Evolutionary conservation across 768 basidiomycete genomes (phyloP), one percentile per base, ranked within the genome.

Genomic region (Hebeloma cylindrosporum): DNA sequence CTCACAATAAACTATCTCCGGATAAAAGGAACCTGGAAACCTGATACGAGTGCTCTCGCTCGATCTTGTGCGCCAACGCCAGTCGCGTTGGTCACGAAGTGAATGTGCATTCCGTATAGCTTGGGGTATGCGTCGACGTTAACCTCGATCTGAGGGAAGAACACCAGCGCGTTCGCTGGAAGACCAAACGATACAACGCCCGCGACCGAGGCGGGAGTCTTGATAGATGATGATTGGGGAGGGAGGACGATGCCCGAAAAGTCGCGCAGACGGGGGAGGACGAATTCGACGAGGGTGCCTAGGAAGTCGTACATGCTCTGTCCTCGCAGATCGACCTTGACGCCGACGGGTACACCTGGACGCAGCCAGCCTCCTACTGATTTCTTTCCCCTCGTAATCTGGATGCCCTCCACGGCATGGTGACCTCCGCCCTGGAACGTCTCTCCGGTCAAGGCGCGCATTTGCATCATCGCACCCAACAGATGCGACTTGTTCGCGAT

Each of bases 81-180:
- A 33, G 74, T 72, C 4, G 89, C 88, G 60, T 87, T 92, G 16
- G 95, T 97, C 45, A 93, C 75, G 61, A 95, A 93, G 62, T 94
- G 89, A 27, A 99, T 83, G 60, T 97, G 89, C 80, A 99, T 90
- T 14, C 95, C 95, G 58, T 85, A 85, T 34, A 80, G 62, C 52
- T 79, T 80, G 4, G 93, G 91, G 62, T 97, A 99, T 21, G 88
- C 68, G 59, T 97, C 94, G 31, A 87, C 65, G 62, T 96, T 96
- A 64, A 93, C 85, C 69, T 98, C 95, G 45, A 98, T 87, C 68
- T 95, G 90, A 1, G 95, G 95, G 73, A 97, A 99, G 56, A 94
- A 76, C 5, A 77, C 82, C 78, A 99, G 85, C 0, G 94, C 92
- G 3, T 72, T 67, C 1, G 91, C 83, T 0, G 87, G 81, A 3